These are phyloP conservation scores for Trypanosoma vivax DNA, from an alignment of 208 protist genomes.

Conservation along the genomic window DNA sequence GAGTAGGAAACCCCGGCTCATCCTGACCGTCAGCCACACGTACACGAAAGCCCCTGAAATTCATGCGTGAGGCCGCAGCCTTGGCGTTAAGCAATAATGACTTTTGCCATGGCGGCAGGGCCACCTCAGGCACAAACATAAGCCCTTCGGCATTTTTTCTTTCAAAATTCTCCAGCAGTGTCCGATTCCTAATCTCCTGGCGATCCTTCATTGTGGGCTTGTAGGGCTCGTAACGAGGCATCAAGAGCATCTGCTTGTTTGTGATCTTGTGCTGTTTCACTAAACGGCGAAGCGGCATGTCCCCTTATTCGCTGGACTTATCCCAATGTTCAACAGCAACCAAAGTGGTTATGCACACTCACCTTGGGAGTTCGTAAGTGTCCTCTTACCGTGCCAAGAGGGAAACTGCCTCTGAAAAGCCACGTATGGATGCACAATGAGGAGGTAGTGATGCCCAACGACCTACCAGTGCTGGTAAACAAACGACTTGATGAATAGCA, in stretches of 20 bases:
- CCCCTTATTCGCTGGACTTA: not conserved
- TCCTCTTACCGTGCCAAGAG: too few relatives aligned
- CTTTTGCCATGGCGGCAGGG: constrained; percentile 67
- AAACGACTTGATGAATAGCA: too few relatives aligned
- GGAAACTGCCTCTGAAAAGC: too few relatives aligned
- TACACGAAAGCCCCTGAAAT: constrained; percentile 70
- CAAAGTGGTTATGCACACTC: too few relatives aligned
- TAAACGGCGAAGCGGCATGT: constrained; percentile 26
- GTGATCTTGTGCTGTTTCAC: constrained; percentile 39
- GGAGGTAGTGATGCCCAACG: too few relatives aligned
- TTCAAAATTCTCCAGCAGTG: constrained; percentile 57
- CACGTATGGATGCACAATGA: too few relatives aligned
- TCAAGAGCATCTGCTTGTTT: constrained; percentile 32
- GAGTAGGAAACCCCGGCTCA: constrained; percentile 79
- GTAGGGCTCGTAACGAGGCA: constrained; percentile 52
- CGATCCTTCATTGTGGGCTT: constrained; percentile 53
- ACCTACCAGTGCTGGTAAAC: too few relatives aligned
- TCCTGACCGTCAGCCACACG: constrained; percentile 68
- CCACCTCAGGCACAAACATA: constrained; percentile 67
- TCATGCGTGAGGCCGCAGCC: constrained; percentile 27
- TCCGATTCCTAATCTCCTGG: constrained; percentile 50
- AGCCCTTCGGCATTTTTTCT: constrained; percentile 54
- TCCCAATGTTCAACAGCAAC: too few relatives aligned
- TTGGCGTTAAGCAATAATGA: constrained; percentile 38
- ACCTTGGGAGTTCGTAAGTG: too few relatives aligned